Base-by-base conservation (phyloP, 2,329 filamentous ascomycete genomes). In the Fusarium tanahbumbuense region DNA sequence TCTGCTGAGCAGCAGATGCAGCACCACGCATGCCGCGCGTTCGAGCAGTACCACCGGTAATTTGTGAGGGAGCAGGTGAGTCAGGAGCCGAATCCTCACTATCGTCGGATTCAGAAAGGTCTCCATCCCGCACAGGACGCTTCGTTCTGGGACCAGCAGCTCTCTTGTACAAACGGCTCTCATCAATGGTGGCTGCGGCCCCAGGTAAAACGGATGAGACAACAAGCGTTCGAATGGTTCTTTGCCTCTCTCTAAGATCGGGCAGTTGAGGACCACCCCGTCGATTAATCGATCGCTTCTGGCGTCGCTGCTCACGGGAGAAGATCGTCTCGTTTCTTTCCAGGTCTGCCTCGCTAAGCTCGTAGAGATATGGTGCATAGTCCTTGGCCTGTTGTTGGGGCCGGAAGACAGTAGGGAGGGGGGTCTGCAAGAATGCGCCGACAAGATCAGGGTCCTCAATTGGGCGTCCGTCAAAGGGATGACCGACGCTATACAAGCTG, bases 211-310 rank as follows among this genome's bases (percentile, higher is more conserved):
- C 94, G 5, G 93, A 94, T 12, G 95, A 98, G 2, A 99, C 93
- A 55, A 98, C 88, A 72, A 98, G 86, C 0, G 95, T 98, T 48
- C 96, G 90, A 60, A 98, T 95, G 1, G 96, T 98, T 54, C 95
- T 89, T 81, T 96, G 95, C 57, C 94, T 89, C 75, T 99, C 96
- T 78, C 97, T 97, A 62, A 99, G 89, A 81, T 99, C 96, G n/a
- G 96, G 96, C 42, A 99, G 84, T 64, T 93, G 92, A 8, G 96
- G 96, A 0, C 96, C 96, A 69, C 96, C 96, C 75, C 96, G 89
- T 68, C 96, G 88, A 78, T 98, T 98, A 74, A 97, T 93, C 9
- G 96, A 97, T 49, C 96, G 89, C 83, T 99, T 99, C 81, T 98
- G 94, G 54, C 94, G 89, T 73, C 96, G 87, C 80, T 98, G 94